Evolutionary conservation across 2,329 filamentous ascomycete genomes (phyloP), one percentile per base, ranked within the genome.

Genomic region (Trichoderma citrinoviride): DNA sequence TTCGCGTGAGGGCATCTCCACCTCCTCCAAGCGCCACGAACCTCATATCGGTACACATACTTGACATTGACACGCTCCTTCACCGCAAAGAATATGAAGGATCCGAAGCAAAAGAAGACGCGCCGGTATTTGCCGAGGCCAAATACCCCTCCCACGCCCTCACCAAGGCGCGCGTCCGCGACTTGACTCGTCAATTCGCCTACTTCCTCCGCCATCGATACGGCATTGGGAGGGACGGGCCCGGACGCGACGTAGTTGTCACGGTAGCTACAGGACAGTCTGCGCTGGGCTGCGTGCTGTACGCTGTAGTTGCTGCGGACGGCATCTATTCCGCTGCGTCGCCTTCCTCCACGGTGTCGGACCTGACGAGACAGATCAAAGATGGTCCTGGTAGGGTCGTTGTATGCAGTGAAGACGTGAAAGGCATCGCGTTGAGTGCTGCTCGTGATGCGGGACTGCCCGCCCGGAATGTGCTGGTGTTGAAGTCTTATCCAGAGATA

Each of bases 291-390:
- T 77, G 81, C 14, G 68, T 85, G 1, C 84, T 85, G 70, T 87
- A 80, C 67, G 83, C 81, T 15, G 80, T 86, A 60, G 77, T 88
- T 52, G 85, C 83, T 3, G 84, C 85, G 2, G 85, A 82, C 1
- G 86, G 85, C 19, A 80, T 88, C 27, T 88, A 85, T 69, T 84
- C 83, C 7, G 81, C 83, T 5, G 83, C 83, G 0, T 83, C 79
- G 53, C 77, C 83, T 0, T 77, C 80, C 0, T 81, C 78, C 5
- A 85, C 84, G 0, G 75, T 79, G 0, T 70, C 75, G 2, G 86
- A 88, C 27, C 73, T 88, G 8, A 78, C 79, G 3, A 77, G 81
- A 41, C 79, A 82, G 70, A 69, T 81, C 33, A 68, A 68, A 1
- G 76, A 81, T 50, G 78, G 79, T 0, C 72, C 73, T 1, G 75